These are phyloP conservation scores for Diaporthe vexans DNA, from an alignment of 2,329 filamentous ascomycete species.

Conservation along the genomic window DNA sequence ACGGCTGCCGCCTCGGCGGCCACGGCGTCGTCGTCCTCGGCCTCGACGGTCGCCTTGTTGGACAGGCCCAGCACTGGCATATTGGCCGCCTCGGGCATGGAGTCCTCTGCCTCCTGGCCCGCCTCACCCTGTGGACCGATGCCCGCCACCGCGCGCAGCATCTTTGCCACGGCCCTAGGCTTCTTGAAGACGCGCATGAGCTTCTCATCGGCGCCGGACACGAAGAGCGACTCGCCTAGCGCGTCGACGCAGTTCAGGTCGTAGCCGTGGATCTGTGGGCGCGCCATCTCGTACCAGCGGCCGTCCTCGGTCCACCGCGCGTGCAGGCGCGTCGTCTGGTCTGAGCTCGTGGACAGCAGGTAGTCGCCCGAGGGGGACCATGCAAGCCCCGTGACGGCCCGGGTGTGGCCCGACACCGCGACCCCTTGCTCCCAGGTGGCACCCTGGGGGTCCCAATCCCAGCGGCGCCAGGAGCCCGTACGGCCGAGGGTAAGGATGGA, in stretches of 20 bases:
- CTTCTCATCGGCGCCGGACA: constrained; percentile 97
- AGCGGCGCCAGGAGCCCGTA: constrained; percentile 93
- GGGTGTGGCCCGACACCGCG: constrained; percentile 87
- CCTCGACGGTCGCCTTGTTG: constrained; percentile 86
- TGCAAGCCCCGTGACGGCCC: constrained; percentile 82
- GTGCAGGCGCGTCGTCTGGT: constrained; percentile 93
- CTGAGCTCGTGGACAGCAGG: constrained; percentile 87
- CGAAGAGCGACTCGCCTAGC: constrained; percentile 81
- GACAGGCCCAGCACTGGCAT: constrained; percentile 96
- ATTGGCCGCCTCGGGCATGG: constrained; percentile 88
- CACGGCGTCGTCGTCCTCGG: constrained; percentile 61
- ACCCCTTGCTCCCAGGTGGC: constrained; percentile 83
- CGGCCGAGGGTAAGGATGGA: constrained; percentile 86
- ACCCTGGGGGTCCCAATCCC: constrained; percentile 73
- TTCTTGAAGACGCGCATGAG: constrained; percentile 95
- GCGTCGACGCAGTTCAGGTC: constrained; percentile 94
- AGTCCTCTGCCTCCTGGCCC: constrained; percentile 52
- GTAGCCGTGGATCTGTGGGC: constrained; percentile 98
- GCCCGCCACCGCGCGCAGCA: constrained; percentile 78
- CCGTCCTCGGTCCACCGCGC: constrained; percentile 76
- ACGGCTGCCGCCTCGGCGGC: constrained; percentile 53
- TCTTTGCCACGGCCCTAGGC: constrained; percentile 83
- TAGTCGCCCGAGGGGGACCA: constrained; percentile 89
- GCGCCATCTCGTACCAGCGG: constrained; percentile 95
- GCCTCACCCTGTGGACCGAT: constrained; percentile 58